Percentiles rank a stretch among this genome's conserved stretches.
Evolutionary conservation across 163 green algal genomes (phyloP).

Genomic region (Scenedesmus sp.): DNA sequence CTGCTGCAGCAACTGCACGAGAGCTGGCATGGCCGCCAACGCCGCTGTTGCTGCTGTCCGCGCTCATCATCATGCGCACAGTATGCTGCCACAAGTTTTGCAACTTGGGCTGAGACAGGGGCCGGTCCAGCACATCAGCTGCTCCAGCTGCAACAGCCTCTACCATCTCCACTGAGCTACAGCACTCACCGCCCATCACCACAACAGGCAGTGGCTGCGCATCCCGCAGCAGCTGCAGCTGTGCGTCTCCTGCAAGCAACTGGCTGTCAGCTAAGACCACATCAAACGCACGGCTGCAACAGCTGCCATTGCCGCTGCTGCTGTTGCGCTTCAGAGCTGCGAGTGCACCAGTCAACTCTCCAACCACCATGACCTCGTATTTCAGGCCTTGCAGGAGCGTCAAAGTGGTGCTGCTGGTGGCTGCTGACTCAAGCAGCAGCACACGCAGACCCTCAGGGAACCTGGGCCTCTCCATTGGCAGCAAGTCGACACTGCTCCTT

Average conservation of each 20-base stretch:
- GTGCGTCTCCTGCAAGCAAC: not conserved
- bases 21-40: not conserved
- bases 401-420: constrained; percentile 9
- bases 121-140: constrained; percentile 86
- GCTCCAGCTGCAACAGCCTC: constrained; percentile 76
- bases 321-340: not conserved
- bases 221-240: not conserved
- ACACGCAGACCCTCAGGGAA: constrained; percentile 65
- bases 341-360: not conserved
- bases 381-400: constrained; percentile 59
- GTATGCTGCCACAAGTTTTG: constrained; percentile 92
- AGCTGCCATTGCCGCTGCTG: constrained; percentile 8
- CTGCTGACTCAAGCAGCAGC: constrained; percentile 65
- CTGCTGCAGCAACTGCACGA: not conserved
- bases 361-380: constrained; percentile 53
- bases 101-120: constrained; percentile 81
- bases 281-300: not conserved
- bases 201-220: constrained; percentile 65
- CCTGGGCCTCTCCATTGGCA: constrained; percentile 52
- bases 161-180: constrained; percentile 70
- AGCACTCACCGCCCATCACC: constrained; percentile 68
- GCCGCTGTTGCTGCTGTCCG: not conserved
- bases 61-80: constrained; percentile 74
- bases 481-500: not conserved
- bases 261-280: not conserved